phyloP scores from a whole-genome alignment of 129 eudicot species.

The Rutidosis leptorrhynchoides region DNA sequence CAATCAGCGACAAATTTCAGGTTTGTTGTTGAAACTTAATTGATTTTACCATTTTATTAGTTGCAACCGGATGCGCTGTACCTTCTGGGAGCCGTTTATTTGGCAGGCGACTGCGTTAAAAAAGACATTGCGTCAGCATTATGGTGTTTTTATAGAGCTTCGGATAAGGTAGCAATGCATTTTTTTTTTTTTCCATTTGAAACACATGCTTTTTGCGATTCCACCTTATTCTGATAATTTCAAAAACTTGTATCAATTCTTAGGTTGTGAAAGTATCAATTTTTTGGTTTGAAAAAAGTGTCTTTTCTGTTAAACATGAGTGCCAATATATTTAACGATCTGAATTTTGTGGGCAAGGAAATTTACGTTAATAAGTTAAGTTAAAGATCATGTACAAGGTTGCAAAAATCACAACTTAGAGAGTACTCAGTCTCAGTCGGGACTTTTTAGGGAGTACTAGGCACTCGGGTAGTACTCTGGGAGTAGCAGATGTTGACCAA shows the following conservation, averaged over 20 bases:
- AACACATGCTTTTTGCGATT: background rate
- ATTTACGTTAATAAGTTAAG: conserved; percentile 4
- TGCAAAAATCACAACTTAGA: too few relatives aligned
- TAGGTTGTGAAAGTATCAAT: background rate
- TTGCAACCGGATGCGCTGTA: conserved; percentile 91
- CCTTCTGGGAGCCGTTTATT: conserved; percentile 73
- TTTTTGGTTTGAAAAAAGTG: conserved; percentile 2
- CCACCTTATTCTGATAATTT: conserved; percentile 1
- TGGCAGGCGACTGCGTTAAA: conserved; percentile 73
- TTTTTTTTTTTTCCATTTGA: background rate
- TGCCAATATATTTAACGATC: background rate
- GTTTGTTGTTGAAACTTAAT: conserved; percentile 11
- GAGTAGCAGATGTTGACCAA: too few relatives aligned
- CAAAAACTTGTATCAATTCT: background rate
- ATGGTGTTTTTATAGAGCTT: conserved; percentile 87
- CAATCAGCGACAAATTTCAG: background rate
- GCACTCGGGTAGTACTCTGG: too few relatives aligned
- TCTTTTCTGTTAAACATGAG: background rate
- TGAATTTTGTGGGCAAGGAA: background rate
- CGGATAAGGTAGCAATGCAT: conserved; percentile 51
- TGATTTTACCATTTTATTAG: conserved; percentile 33
- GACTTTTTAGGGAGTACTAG: too few relatives aligned
- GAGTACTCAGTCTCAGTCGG: too few relatives aligned
- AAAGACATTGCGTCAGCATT: conserved; percentile 60
- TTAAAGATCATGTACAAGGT: conserved; percentile 4